These are phyloP conservation scores for Penicillium flavigenum DNA, from an alignment of 495 filamentous ascomycete genomes.

Conservation along the genomic window DNA sequence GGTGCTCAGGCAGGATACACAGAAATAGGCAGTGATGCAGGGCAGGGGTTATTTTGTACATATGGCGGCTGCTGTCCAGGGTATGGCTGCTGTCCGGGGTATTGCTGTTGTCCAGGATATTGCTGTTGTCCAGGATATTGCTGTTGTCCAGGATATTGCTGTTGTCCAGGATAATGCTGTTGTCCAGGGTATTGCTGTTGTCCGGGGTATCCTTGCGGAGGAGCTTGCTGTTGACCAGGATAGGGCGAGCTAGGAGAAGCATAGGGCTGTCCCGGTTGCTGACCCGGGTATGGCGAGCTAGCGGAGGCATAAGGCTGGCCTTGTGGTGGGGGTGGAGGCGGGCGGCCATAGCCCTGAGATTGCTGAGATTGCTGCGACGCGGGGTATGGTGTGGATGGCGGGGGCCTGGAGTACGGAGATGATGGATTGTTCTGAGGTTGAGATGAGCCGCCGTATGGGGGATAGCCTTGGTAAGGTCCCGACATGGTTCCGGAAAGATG, in stretches of 20 bases:
- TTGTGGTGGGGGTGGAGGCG: conserved; percentile 32
- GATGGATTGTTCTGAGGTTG: conserved; percentile 34
- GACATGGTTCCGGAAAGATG: conserved; percentile 33
- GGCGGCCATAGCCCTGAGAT: conserved; percentile 32
- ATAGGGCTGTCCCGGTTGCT: conserved; percentile 40
- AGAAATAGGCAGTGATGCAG: not conserved
- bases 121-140: conserved; percentile 19
- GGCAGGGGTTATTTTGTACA: conserved; percentile 29
- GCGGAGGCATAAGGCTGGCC: conserved; percentile 34
- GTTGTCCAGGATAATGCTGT: conserved; percentile 21
- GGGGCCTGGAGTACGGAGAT: conserved; percentile 32
- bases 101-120: no score
- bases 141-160: not conserved
- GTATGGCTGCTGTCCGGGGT: no score
- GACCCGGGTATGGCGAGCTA: conserved; percentile 36
- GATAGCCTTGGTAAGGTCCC: conserved; percentile 39
- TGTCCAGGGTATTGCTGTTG: conserved; percentile 14
- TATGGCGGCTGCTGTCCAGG: conserved; percentile 32
- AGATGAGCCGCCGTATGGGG: conserved; percentile 41
- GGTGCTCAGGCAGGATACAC: conserved; percentile 15
- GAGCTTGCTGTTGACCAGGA: conserved; percentile 19
- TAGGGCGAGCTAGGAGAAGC: conserved; percentile 34
- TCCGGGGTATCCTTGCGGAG: conserved; percentile 7
- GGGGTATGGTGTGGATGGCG: conserved; percentile 28
- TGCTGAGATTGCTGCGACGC: conserved; percentile 25